Conservation (phyloP, 805 yeast genomes). For the Saccharomycopsis capsularis region DNA sequence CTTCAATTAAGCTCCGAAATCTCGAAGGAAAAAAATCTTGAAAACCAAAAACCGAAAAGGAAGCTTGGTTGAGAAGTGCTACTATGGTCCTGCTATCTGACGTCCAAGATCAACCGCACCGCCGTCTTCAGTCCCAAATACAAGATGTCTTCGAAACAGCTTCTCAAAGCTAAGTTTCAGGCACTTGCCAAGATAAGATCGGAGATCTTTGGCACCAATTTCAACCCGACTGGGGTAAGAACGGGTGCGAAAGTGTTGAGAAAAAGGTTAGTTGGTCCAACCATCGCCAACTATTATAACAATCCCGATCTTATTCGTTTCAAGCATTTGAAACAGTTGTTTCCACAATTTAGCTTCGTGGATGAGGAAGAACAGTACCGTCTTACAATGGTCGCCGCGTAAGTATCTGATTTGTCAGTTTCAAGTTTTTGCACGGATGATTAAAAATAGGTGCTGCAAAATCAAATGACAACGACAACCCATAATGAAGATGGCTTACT, state of each 20-base stretch:
- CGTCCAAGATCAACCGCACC: too few relatives aligned
- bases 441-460: too few relatives aligned
- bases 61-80: too few relatives aligned
- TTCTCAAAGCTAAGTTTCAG: constrained; percentile 18
- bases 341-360: constrained; percentile 41
- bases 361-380: constrained; percentile 69
- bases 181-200: constrained; percentile 47
- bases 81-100: too few relatives aligned
- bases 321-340: constrained; percentile 49
- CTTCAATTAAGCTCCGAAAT: too few relatives aligned
- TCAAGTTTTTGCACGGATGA: too few relatives aligned
- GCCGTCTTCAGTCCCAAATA: too few relatives aligned
- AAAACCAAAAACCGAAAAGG: too few relatives aligned
- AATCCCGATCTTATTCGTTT: constrained; percentile 62
- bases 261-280: constrained; percentile 64
- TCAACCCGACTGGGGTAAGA: constrained; percentile 58
- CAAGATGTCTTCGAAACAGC: constrained; percentile 10
- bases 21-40: too few relatives aligned
- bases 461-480: too few relatives aligned
- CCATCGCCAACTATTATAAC: constrained; percentile 67
- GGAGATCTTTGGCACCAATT: constrained; percentile 60
- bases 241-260: constrained; percentile 69
- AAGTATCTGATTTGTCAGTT: neutral
- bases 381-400: constrained; percentile 48
- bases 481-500: too few relatives aligned